These are phyloP conservation scores for Lactarius hengduanensis DNA, from an alignment of 768 basidiomycete species.

Conservation along the genomic window DNA sequence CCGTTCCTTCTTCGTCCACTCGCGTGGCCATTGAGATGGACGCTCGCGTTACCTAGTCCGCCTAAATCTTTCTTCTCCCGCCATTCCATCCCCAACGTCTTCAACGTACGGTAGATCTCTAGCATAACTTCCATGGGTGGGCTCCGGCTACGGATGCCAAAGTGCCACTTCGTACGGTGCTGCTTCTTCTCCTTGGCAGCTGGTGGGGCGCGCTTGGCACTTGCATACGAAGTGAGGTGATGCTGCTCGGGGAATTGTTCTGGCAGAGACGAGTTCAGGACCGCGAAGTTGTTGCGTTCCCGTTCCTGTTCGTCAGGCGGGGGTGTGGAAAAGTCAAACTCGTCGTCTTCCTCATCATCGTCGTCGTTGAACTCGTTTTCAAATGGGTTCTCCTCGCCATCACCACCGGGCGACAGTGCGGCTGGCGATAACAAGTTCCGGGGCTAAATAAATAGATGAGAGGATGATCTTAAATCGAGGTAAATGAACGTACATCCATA, in stretches of 20 bases:
- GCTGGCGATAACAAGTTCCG: constrained; percentile 66
- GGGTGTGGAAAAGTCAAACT: constrained; percentile 49
- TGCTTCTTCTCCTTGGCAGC: constrained; percentile 60
- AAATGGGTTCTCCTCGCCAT: constrained; percentile 76
- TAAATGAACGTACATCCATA: constrained; percentile 64
- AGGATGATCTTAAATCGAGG: constrained; percentile 8
- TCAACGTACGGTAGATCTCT: constrained; percentile 93
- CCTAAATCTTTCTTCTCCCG: constrained; percentile 83
- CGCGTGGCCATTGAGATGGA: constrained; percentile 14
- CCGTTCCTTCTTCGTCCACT: constrained; percentile 36
- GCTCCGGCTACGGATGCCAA: constrained; percentile 90
- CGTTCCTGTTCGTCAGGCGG: constrained; percentile 37
- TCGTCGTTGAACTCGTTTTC: constrained; percentile 66
- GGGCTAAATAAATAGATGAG: constrained; percentile 45
- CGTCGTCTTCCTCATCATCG: constrained; percentile 54
- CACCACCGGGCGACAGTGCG: constrained; percentile 60
- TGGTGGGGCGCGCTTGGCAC: constrained; percentile 46
- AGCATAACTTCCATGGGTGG: constrained; percentile 99
- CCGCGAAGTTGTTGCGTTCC: constrained; percentile 69
- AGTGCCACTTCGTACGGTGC: constrained; percentile 92
- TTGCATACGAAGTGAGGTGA: constrained; percentile 66
- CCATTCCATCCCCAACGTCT: constrained; percentile 95
- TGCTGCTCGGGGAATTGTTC: constrained; percentile 60
- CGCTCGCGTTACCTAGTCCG: constrained; percentile 56
- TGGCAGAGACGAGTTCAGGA: constrained; percentile 86